Evolutionary conservation across 345 rosid species (phyloP).

Genomic region (Excoecaria agallocha): DNA sequence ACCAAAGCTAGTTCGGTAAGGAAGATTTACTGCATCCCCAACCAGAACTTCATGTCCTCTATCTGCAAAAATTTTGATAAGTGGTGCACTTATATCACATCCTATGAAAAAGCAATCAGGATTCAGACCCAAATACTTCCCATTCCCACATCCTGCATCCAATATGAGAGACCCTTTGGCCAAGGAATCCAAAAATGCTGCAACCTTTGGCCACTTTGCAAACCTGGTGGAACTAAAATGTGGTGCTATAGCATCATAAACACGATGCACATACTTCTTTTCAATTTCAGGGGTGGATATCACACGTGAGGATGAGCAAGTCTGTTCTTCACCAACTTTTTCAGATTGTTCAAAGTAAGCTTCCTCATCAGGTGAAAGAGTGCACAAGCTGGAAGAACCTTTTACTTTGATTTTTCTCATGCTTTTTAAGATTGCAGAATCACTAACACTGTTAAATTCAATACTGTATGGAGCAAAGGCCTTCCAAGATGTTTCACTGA

Average conservation of each 20-base stretch:
- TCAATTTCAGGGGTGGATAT: constrained; percentile 47
- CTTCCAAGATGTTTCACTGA: constrained; percentile 7
- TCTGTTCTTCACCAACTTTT: constrained; percentile 30
- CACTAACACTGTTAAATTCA: constrained; percentile 8
- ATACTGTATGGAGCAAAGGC: constrained; percentile 1
- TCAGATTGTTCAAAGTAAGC: constrained; percentile 16
- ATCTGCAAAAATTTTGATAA: constrained; percentile 72
- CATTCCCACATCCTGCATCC: constrained; percentile 96
- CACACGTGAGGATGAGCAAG: constrained; percentile 27
- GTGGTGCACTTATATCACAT: constrained; percentile 75
- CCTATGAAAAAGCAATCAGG: constrained; percentile 69
- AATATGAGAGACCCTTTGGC: constrained; percentile 72
- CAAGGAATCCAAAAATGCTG: constrained; percentile 67
- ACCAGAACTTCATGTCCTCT: constrained; percentile 82
- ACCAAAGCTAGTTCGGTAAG: constrained; percentile 75
- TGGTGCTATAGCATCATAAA: constrained; percentile 92
- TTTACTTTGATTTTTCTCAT: constrained; percentile 65
- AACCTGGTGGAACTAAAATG: constrained; percentile 96
- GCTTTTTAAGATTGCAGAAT: constrained; percentile 11
- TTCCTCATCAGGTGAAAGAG: constrained; percentile 27
- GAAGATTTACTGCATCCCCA: constrained; percentile 92
- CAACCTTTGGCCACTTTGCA: constrained; percentile 95
- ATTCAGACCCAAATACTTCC: constrained; percentile 43
- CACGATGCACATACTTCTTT: constrained; percentile 80
- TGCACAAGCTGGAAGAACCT: constrained; percentile 26